Conservation (phyloP, 441 rosid genomes). For the Arabidopsis lyrata region DNA sequence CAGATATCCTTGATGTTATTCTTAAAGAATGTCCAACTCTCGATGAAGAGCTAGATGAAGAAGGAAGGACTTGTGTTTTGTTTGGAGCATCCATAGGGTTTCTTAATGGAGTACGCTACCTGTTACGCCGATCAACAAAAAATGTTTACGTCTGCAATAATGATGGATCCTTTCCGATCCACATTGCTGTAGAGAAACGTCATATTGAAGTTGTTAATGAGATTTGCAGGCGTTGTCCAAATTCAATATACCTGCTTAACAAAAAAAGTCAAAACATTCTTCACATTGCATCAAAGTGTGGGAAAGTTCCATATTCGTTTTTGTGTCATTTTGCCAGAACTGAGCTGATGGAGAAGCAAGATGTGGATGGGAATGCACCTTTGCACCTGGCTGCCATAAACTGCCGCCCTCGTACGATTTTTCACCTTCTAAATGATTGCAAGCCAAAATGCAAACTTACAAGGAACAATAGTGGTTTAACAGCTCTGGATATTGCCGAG, state of each 20-base stretch:
- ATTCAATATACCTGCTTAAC: constrained; percentile 4
- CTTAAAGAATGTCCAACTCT: neutral
- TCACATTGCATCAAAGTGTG: constrained; percentile 16
- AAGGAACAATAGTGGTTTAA: neutral
- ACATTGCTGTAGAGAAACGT: constrained; percentile 7
- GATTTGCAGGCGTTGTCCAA: constrained; percentile 16
- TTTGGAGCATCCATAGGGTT: constrained; percentile 19
- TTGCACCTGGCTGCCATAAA: constrained; percentile 20
- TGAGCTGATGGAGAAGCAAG: constrained; percentile 18
- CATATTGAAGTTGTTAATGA: neutral
- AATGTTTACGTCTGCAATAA: neutral
- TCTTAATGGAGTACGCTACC: constrained; percentile 7
- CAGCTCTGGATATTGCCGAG: constrained; percentile 26
- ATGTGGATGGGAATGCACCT: constrained; percentile 36
- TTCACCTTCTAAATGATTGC: neutral
- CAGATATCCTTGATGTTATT: constrained; percentile 5
- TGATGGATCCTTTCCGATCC: constrained; percentile 39
- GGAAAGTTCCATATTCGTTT: neutral
- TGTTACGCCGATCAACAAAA: neutral
- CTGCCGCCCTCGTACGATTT: neutral
- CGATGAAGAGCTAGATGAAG: neutral
- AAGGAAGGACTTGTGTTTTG: constrained; percentile 34
- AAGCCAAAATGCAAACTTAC: too few relatives aligned
- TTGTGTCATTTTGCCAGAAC: too few relatives aligned
- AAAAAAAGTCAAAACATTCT: constrained; percentile 31